Conservation (phyloP, 257 asterid species). For the Solanum pinnatisectum region DNA sequence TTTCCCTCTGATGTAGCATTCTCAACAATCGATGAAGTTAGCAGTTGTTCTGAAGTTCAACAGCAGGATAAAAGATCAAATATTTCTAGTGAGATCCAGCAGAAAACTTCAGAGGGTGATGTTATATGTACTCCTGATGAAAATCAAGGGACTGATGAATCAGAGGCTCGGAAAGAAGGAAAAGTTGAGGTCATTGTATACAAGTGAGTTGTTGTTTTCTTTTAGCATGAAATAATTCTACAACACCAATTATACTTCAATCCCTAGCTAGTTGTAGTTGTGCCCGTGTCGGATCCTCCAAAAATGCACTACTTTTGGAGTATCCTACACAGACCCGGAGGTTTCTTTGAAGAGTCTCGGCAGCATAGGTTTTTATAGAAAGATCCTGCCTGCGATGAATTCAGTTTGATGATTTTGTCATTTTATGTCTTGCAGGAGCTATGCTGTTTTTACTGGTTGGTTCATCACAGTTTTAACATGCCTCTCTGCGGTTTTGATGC, state of each 20-base stretch:
- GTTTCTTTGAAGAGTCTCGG: background rate
- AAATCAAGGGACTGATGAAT: slow-evolving; percentile 42
- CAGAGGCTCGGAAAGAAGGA: slow-evolving; percentile 77
- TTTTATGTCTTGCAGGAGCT: slow-evolving; percentile 45
- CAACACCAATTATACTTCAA: background rate
- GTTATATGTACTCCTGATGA: slow-evolving; percentile 23
- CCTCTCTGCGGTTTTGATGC: slow-evolving; percentile 84
- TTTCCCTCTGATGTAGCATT: slow-evolving; percentile 41
- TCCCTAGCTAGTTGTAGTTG: background rate
- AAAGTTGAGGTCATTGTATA: slow-evolving; percentile 69
- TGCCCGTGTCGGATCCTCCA: background rate
- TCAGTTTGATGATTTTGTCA: slow-evolving; percentile 1
- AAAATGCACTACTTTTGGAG: background rate
- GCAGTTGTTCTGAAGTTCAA: slow-evolving; percentile 25
- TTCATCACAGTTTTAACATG: slow-evolving; percentile 46
- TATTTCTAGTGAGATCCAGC: slow-evolving; percentile 14
- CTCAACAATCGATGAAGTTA: slow-evolving; percentile 40
- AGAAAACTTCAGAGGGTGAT: slow-evolving; percentile 34
- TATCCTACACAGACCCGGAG: background rate
- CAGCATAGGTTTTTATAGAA: background rate
- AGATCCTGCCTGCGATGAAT: background rate
- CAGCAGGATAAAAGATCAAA: slow-evolving; percentile 12
- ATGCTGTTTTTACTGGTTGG: slow-evolving; percentile 90
- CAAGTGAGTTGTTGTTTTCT: slow-evolving; percentile 45
- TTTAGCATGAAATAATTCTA: background rate